Base-by-base conservation (phyloP, 2,329 filamentous ascomycete genomes). In the Xylariaceae sp. region DNA sequence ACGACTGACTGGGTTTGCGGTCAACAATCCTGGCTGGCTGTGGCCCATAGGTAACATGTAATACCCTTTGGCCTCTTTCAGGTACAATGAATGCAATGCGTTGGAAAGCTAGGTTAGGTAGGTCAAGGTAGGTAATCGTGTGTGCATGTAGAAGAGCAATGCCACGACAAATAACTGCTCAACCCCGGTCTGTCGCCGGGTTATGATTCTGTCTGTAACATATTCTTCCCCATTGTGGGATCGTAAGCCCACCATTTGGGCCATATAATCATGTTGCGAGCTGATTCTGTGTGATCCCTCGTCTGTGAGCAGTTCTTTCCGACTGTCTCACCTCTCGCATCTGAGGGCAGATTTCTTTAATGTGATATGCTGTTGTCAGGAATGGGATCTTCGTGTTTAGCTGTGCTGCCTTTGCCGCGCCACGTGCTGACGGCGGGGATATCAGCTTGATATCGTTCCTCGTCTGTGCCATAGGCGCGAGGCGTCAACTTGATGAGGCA, bases 401-500 rank as follows among this genome's bases (percentile, higher is more conserved):
- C 92, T 30, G 89, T 70, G 64, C 86, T 92, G 11, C 94, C 94
- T 76, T 97, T 96, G 60, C 88, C 91, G 65, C 94, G 80, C 88
- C 91, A 99, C 26, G 94, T 99, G 72, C 89, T 95, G 50, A 99
- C 94, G 3, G 94, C 94, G 4, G 91, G 89, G 62, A 99, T 96
- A 68, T 95, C 88, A 6, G 92, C 92, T 70, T 88, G 87, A 67
- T 90, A 88, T 44, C 90, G 81, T 71, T 94, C 83, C 69, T 97
- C 90, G 56, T 95, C 86, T 1, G 94, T 99, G 47, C 88, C 89
- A 70, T 99, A 99, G 6, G 94, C 94, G 58, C 89, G 85, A 2
- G 94, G 94, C 4, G 94, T 97, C 50, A 99, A 80, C 74, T 96
- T 96, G 74, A 99, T 97, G 47, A 99, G 79, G 6, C 90, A 96